Conservation (phyloP, 257 asterid genomes). For the Capsicum pubescens region DNA sequence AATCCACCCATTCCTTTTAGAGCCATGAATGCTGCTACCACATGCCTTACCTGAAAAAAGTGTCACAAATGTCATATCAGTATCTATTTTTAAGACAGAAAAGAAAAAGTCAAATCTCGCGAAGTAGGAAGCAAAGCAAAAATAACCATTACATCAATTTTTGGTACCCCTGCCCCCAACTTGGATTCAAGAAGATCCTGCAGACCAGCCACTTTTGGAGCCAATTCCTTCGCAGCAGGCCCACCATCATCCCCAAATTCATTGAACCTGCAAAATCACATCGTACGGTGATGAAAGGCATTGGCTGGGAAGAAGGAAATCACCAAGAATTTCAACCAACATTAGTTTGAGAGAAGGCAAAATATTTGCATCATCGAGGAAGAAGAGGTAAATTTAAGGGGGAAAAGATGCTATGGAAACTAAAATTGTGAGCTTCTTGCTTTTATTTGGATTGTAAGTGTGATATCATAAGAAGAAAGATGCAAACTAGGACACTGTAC, state of each 20-base stretch:
- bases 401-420: not conserved
- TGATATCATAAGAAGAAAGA: not conserved
- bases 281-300: not conserved
- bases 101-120: not conserved
- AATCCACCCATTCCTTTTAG: conserved; percentile 90
- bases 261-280: conserved; percentile 58
- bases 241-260: conserved; percentile 94
- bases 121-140: conserved; percentile 7
- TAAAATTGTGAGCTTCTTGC: not conserved
- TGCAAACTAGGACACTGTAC: not conserved
- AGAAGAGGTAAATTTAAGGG: not conserved
- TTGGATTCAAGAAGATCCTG: conserved; percentile 52
- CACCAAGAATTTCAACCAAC: not conserved
- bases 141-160: conserved; percentile 59
- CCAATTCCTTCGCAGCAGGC: conserved; percentile 77
- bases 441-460: not conserved
- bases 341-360: not conserved
- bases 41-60: conserved; percentile 60
- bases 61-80: conserved; percentile 3
- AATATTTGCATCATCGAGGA: not conserved
- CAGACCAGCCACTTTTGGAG: conserved; percentile 66
- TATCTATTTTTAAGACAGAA: not conserved
- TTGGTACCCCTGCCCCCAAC: conserved; percentile 52
- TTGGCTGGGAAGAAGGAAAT: not conserved
- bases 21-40: conserved; percentile 65